phyloP scores from a whole-genome alignment of 179 eudicot genomes.

The Silene noctiflora region DNA sequence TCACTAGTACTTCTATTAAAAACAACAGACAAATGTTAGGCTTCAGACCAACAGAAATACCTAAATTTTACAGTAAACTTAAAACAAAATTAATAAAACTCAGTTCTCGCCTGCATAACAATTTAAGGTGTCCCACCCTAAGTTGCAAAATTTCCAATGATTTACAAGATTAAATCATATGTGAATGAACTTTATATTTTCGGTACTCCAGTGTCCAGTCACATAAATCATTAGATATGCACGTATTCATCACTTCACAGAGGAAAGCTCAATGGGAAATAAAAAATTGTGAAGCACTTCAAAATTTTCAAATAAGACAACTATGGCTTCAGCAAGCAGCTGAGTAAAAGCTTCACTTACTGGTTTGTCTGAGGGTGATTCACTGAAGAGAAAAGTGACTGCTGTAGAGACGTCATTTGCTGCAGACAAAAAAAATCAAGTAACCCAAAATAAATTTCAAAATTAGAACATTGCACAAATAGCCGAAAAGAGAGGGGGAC shows the following conservation, averaged over 20 bases:
- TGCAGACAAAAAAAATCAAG: conserved; percentile 30
- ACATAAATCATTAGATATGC: not conserved
- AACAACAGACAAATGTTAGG: not conserved
- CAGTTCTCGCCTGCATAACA: not conserved
- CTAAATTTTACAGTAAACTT: not conserved
- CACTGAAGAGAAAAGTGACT: conserved; percentile 52
- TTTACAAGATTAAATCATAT: not conserved
- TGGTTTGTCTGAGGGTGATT: conserved; percentile 60
- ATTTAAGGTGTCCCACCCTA: not conserved
- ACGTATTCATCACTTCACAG: not conserved
- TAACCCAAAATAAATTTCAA: not conserved
- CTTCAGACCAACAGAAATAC: not conserved
- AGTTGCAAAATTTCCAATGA: not conserved
- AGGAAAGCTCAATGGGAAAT: not conserved
- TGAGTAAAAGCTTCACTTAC: conserved; percentile 41
- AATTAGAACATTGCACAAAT: not conserved
- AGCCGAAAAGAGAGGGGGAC: not conserved
- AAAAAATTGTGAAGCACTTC: not conserved
- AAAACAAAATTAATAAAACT: not conserved
- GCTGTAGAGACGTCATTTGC: conserved; percentile 78
- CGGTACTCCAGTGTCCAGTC: not conserved
- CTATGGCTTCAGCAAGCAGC: conserved; percentile 17
- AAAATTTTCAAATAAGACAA: not conserved
- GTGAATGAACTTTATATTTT: not conserved
- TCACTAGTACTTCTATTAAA: not conserved